A percentile compares a stretch with the other conserved stretches of the same genome.
Conservation (phyloP, 192 early-diverging fungal species). For the Kickxella alabastrina region DNA sequence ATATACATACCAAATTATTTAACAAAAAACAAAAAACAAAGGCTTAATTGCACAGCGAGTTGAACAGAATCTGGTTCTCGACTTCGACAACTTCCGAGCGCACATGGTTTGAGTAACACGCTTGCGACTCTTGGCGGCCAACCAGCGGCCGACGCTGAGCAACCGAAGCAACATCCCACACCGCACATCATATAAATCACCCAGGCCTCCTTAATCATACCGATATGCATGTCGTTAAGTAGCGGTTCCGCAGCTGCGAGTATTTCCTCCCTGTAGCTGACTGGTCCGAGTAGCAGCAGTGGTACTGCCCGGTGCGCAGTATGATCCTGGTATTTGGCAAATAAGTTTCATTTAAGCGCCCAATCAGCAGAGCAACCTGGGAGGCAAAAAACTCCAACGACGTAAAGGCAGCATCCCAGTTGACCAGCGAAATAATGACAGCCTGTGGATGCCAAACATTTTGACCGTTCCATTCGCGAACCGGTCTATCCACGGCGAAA, state of each 20-base stretch:
- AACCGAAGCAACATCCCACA: constrained; percentile 50
- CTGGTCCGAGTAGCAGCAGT: constrained; percentile 50
- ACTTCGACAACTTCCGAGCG: constrained; percentile 51
- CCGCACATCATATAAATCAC: constrained; percentile 6
- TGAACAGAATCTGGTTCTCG: constrained; percentile 48
- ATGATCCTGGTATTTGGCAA: constrained; percentile 25
- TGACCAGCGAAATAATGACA: constrained; percentile 45
- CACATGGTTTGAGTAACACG: constrained; percentile 53
- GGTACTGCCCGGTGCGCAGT: constrained; percentile 53
- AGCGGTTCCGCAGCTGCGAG: constrained; percentile 19
- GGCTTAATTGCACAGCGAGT: constrained; percentile 24
- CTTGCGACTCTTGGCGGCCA: constrained; percentile 11
- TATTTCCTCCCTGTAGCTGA: constrained; percentile 15
- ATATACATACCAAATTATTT: not conserved
- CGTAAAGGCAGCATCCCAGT: constrained; percentile 54
- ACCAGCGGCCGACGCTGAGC: constrained; percentile 30
- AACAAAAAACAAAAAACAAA: no score
- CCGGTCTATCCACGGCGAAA: constrained; percentile 23
- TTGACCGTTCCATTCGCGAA: constrained; percentile 4
- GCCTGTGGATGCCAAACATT: constrained; percentile 9
- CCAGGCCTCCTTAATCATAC: constrained; percentile 14
- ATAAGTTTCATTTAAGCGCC: constrained; percentile 26
- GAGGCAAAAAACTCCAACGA: constrained; percentile 19
- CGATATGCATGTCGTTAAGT: constrained; percentile 28
- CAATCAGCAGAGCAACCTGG: constrained; percentile 21